A percentile compares a stretch with the other conserved stretches of the same genome.
phyloP scores from a whole-genome alignment of 768 basidiomycete species.

The Exidia glandulosa region DNA sequence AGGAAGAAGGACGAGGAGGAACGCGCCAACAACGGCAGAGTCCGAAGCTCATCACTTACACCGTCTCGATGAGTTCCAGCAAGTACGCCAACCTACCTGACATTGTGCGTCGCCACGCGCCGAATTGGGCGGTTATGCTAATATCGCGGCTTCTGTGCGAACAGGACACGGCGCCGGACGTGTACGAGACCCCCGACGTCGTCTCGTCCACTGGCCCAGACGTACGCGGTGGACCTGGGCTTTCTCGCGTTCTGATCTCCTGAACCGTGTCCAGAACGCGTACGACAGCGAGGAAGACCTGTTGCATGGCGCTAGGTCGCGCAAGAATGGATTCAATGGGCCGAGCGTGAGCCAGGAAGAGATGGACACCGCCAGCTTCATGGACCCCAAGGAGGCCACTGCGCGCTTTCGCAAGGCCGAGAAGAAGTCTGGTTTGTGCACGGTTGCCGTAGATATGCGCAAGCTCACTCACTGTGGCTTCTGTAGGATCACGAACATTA shows the following conservation, averaged over 20 bases:
- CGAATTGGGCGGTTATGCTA: no score
- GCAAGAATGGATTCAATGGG: slow-evolving; percentile 18
- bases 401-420: slow-evolving; percentile 38
- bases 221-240: slow-evolving; percentile 28
- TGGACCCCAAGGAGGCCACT: slow-evolving; percentile 55
- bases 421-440: slow-evolving; percentile 41
- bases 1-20: no score
- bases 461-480: slow-evolving; percentile 18
- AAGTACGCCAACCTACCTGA: slow-evolving; percentile 90
- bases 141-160: slow-evolving; percentile 3
- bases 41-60: no score
- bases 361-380: slow-evolving; percentile 54
- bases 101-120: slow-evolving; percentile 48
- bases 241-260: background rate
- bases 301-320: slow-evolving; percentile 25
- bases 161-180: slow-evolving; percentile 86
- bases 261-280: slow-evolving; percentile 23
- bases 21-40: no score
- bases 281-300: slow-evolving; percentile 62
- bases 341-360: slow-evolving; percentile 45
- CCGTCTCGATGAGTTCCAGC: slow-evolving; percentile 58
- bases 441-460: background rate
- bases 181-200: slow-evolving; percentile 85
- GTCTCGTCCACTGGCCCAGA: slow-evolving; percentile 41
- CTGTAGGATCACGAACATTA: slow-evolving; percentile 36